These are phyloP conservation scores for Saccharum hybrid DNA, from an alignment of 202 grass and related monocot species.

Conservation along the genomic window DNA sequence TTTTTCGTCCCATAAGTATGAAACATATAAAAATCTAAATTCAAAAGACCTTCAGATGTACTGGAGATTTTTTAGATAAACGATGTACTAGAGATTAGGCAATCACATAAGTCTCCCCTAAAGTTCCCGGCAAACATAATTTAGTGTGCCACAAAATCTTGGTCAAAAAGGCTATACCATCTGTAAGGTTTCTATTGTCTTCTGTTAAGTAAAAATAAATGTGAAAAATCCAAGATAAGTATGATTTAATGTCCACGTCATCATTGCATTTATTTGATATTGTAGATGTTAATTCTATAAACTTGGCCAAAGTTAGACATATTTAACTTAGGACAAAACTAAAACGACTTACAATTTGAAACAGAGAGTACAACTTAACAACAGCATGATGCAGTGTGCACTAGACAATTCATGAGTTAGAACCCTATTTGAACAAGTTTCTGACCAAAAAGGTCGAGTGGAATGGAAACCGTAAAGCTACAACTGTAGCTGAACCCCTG, in stretches of 20 bases:
- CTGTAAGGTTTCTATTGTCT: background rate
- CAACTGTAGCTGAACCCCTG: conserved; percentile 17
- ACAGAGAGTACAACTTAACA: background rate
- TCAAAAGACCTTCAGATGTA: background rate
- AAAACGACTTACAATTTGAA: background rate
- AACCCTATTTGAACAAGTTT: conserved; percentile 24
- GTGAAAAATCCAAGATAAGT: background rate
- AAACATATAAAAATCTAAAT: conserved; percentile 5
- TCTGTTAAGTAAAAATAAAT: background rate
- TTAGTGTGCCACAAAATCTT: background rate
- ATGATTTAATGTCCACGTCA: background rate
- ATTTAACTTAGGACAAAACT: background rate
- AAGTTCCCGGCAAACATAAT: background rate
- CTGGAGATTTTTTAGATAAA: too few relatives aligned
- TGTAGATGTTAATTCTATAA: background rate
- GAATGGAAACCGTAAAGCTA: conserved; percentile 9
- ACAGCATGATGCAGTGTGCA: background rate
- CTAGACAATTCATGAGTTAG: background rate
- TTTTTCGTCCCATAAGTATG: conserved; percentile 14
- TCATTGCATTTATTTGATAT: background rate
- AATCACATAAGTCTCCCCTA: background rate
- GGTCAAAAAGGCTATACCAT: background rate
- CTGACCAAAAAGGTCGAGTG: background rate
- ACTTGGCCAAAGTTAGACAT: background rate
- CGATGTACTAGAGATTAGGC: background rate